Evolutionary conservation across 208 protist species (phyloP), one percentile per base, ranked within the genome.

Genomic region (Acanthamoeba healyi): DNA sequence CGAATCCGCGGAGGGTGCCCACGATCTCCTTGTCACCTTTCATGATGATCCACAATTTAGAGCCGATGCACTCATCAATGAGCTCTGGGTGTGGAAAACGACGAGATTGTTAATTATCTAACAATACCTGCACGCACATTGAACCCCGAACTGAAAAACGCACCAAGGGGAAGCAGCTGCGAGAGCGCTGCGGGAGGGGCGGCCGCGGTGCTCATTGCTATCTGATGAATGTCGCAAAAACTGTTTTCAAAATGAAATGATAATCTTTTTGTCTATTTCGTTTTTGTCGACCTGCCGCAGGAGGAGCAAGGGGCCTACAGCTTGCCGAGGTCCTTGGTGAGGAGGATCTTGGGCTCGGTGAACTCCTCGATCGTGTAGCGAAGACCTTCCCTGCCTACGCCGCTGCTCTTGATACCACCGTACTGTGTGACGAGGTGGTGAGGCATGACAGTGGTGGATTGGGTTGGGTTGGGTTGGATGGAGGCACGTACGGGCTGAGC

Each of bases 11-110:
- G 17, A 98, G 93, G 29, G 94, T 97, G 58, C 97, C 97, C 67
- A 97, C 96, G 56, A 98, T 94, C 72, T 98, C 97, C 84, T 97
- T 97, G 77, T 98, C 97, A 34, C 96, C 96, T 46, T 97, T 98
- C 97, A 98, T 97, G 61, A 97, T 95, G 56, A 98, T 96, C 97
- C 97, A 98, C 38, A 98, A 95, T 49, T 74, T 94, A 6, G 96
- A 97, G 26, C 97, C 97, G 65, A 96, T 96, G 77, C 96, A 97
- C 74, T 95, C 93, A 67, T 97, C 96, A 56, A 97, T 95, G 36
- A 97, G 95, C 87, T 97, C 96, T 95, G 94, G 84, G 58, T 63
- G 15, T 54, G 38, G 19, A 38, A 56, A 77, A 49, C 40, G 5
- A 65, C 3, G 34, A 89, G 24, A 19, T 72, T 2, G 38, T 32